Evolutionary conservation across 352 stramenopile species (phyloP).

Genomic region (Globisporangium uncinulatum): DNA sequence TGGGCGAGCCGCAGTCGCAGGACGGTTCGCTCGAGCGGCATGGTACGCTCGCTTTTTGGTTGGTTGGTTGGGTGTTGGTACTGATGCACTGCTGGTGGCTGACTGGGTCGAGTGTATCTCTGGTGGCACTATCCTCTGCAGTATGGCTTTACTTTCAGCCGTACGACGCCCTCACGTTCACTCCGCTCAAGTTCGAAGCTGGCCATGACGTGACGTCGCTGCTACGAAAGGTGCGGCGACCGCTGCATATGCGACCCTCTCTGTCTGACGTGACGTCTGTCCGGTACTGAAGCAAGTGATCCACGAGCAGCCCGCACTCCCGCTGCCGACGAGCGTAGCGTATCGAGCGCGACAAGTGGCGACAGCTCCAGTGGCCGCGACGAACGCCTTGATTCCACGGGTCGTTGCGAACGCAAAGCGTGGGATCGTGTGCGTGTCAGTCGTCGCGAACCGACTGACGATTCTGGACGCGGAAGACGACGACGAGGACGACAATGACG

Average conservation of each 20-base stretch:
- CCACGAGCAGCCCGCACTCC: background rate
- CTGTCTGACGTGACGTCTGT: constrained; percentile 1
- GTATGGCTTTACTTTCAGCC: constrained; percentile 36
- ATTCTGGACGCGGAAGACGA: constrained; percentile 62
- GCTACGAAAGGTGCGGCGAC: constrained; percentile 5
- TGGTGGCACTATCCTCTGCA: constrained; percentile 5
- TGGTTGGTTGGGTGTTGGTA: background rate
- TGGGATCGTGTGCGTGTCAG: constrained; percentile 44
- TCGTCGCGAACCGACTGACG: constrained; percentile 26
- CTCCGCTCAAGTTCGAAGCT: background rate
- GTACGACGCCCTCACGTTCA: constrained; percentile 32
- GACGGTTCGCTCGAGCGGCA: constrained; percentile 3
- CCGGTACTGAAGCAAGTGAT: constrained; percentile 1
- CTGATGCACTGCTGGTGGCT: background rate
- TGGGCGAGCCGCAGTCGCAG: background rate
- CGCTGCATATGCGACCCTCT: background rate
- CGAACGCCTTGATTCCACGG: constrained; percentile 8
- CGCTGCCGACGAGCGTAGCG: constrained; percentile 1
- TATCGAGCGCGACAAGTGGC: constrained; percentile 17
- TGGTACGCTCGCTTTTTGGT: background rate
- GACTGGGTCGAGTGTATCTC: too few species aligned
- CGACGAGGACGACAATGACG: constrained; percentile 30
- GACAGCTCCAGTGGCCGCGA: constrained; percentile 5
- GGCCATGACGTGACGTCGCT: background rate
- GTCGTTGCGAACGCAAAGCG: constrained; percentile 45